Percentiles rank a stretch among this genome's conserved stretches.
Evolutionary conservation across 2,329 filamentous ascomycete genomes (phyloP).

Genomic region (Podosphaera leucotricha): DNA sequence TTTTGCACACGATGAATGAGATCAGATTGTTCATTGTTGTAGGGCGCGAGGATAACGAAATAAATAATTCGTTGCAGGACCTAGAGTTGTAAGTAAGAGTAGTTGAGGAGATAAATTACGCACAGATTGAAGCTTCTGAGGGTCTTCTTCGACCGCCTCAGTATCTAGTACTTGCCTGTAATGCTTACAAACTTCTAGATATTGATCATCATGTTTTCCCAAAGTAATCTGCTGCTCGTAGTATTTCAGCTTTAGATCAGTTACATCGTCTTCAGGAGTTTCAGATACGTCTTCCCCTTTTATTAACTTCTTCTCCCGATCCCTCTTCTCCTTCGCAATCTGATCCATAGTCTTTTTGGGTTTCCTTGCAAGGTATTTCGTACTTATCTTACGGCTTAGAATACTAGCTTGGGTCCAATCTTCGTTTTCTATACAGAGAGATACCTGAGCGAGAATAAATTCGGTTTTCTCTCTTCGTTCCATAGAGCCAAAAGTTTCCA

Average conservation of each 20-base stretch:
- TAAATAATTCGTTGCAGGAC: constrained; percentile 88
- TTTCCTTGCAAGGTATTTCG: constrained; percentile 70
- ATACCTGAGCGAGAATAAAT: constrained; percentile 89
- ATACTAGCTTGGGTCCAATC: constrained; percentile 95
- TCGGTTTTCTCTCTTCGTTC: constrained; percentile 92
- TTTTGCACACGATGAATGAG: constrained; percentile 79
- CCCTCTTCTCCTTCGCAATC: constrained; percentile 74
- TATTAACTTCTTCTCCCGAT: constrained; percentile 64
- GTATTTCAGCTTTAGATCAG: constrained; percentile 82
- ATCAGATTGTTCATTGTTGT: constrained; percentile 97
- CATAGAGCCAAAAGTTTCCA: constrained; percentile 98
- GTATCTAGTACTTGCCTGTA: constrained; percentile 94
- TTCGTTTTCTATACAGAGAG: constrained; percentile 78
- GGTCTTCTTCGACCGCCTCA: constrained; percentile 78
- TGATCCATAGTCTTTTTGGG: constrained; percentile 78
- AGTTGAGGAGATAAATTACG: constrained; percentile 15
- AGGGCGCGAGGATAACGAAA: constrained; percentile 85
- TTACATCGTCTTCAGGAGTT: constrained; percentile 69
- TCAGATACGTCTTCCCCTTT: constrained; percentile 57
- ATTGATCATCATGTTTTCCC: constrained; percentile 92
- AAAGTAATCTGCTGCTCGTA: constrained; percentile 95
- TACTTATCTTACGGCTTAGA: constrained; percentile 90
- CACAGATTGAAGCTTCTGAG: constrained; percentile 65
- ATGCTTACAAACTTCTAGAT: constrained; percentile 92
- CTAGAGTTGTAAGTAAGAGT: constrained; percentile 21